Evolutionary conservation across 1,139 yeast genomes (phyloP), one percentile per base, ranked within the genome.

Genomic region (Meyerozyma carpophila): DNA sequence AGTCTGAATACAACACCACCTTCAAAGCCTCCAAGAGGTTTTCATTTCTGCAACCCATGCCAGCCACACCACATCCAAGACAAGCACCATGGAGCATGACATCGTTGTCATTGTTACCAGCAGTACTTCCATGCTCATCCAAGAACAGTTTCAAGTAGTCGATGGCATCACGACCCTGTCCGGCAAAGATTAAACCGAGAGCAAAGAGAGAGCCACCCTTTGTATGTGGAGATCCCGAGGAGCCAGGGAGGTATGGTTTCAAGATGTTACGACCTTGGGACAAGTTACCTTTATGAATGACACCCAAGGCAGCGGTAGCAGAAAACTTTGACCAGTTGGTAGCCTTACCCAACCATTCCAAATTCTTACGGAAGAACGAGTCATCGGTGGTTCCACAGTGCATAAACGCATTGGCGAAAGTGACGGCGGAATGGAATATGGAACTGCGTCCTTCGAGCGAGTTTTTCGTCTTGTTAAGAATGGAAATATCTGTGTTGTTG

Each of bases 231-330:
- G 95, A 84, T 26, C 83, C 81, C 13, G 79, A 66, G 38, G 83
- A 77, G 3, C 94, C 95, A 37, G 98, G 98, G 49, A 93, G 75
- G 60, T 93, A 94, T 29, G 98, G 98, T 52, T 85, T 84, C 61
- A 93, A 77, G 42, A 93, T 82, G 51, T 84, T 80, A 62, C 83
- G 82, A 46, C 98, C 98, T 61, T 89, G 96, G 1, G 95, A 79
- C 50, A 93, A 75, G 62, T 93, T 91, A 43, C 98, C 98, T 59
- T 86, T 88, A 61, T 93, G 98, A 55, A 93, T 91, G 29, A 93
- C 98, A 61, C 99, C 99, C 47, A 94, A 73, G 11, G 98, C 97
- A 16, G 98, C 98, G 27, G 98, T 93, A 6, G 98, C 98, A 0
- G 96, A 82, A 61, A 93, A 93, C 61, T 93, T 93, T 8, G 97